phyloP scores from a whole-genome alignment of 2,329 filamentous ascomycete species.

The Aspergillus pseudoterreus region DNA sequence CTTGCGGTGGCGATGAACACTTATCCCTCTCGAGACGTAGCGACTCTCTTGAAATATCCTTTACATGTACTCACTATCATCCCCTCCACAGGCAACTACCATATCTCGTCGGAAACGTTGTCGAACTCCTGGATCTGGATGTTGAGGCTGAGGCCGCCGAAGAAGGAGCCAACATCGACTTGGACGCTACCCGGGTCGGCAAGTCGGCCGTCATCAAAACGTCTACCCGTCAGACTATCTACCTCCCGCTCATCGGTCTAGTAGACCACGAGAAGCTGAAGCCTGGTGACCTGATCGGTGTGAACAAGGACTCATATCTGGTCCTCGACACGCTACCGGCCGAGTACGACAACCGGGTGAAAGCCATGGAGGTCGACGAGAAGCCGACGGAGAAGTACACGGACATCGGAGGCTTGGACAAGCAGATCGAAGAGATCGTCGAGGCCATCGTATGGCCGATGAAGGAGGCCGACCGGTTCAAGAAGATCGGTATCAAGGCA shows the following conservation, averaged over 20 bases:
- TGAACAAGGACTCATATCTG: slow-evolving; percentile 98
- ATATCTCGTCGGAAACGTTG: slow-evolving; percentile 96
- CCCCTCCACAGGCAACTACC: slow-evolving; percentile 72
- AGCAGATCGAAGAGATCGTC: slow-evolving; percentile 98
- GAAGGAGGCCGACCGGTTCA: slow-evolving; percentile 98
- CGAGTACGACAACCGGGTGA: slow-evolving; percentile 97
- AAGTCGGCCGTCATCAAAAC: slow-evolving; percentile 99
- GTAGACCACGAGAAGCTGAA: slow-evolving; percentile 94
- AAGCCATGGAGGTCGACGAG: slow-evolving; percentile 99
- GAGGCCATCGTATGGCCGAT: slow-evolving; percentile 99
- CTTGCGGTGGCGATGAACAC: slow-evolving; percentile 2
- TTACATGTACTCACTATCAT: slow-evolving; percentile 11
- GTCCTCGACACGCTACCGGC: slow-evolving; percentile 94
- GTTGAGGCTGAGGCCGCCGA: slow-evolving; percentile 93
- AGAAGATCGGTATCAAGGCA: slow-evolving; percentile 99
- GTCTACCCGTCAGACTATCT: slow-evolving; percentile 96
- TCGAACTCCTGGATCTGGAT: slow-evolving; percentile 94
- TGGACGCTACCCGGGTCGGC: slow-evolving; percentile 92
- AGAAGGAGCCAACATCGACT: slow-evolving; percentile 96
- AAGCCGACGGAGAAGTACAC: slow-evolving; percentile 99
- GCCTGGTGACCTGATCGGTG: slow-evolving; percentile 92
- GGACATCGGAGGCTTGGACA: slow-evolving; percentile 94
- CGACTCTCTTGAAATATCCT: not conserved
- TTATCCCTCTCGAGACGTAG: not conserved
- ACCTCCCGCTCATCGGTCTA: slow-evolving; percentile 91